Evolutionary conservation across 2,329 filamentous ascomycete species (phyloP), one percentile per base, ranked within the genome.

Genomic region (Colletotrichum australisinense): DNA sequence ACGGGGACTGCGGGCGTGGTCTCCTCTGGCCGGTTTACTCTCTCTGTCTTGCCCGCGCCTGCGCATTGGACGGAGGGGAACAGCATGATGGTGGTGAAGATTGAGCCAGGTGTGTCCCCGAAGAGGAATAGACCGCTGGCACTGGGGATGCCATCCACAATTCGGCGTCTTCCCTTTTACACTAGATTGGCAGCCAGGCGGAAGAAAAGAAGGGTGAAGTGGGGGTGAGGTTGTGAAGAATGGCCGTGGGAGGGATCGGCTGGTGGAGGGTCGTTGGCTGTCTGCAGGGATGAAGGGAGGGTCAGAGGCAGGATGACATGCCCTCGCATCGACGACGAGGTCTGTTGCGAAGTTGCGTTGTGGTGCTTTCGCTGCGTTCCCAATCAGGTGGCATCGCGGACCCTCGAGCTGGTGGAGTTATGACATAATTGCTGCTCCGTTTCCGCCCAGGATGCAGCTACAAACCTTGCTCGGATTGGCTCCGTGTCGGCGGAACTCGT

Each of bases 251-350:
- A 59, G 19, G 35, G 57, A 35, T 32, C 57, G 28, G n/a, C 57
- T 59, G 30, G 62, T 35, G 58, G 58, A 62, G 58, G 42, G 59
- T 32, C 63, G 22, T 32, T 32, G 30, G 49, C 19, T 59, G 35
- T 57, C 58, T 68, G 42, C 66, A 63, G 55, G 69, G 76, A 77
- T 75, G 73, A 63, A 22, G 64, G 59, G 56, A 71, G 32, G 55
- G 57, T 74, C 72, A 69, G 65, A 78, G 77, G 78, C 76, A 81
- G 76, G 77, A 81, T 80, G 79, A 79, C 79, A 80, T 78, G 76
- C 76, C 60, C 49, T 62, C 59, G 60, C 71, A 72, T 58, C 67
- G 24, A 64, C 30, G 22, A 49, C 14, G 49, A 30, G 52, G 26
- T 53, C 38, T 49, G 14, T 49, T 49, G 19, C 42, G 42, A 49